Conservation (phyloP, 805 yeast species). For the Yamadazyma ubonensis region DNA sequence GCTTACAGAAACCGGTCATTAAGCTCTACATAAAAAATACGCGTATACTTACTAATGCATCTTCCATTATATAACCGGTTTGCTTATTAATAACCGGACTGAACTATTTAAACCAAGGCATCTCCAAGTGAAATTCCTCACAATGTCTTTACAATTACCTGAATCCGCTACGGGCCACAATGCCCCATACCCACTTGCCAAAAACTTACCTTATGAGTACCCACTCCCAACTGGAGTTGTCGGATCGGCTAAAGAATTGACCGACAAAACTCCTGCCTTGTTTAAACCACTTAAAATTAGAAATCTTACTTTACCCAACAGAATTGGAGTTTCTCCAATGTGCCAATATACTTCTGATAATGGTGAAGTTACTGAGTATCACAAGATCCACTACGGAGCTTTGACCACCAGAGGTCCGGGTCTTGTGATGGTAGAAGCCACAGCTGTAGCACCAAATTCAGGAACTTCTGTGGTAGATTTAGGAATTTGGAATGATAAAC, state of each 20-base stretch:
- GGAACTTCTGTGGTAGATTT: slow-evolving; percentile 44
- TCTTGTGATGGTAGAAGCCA: slow-evolving; percentile 46
- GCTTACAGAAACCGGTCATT: too few relatives aligned
- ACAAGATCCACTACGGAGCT: slow-evolving; percentile 49
- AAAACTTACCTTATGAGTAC: slow-evolving; percentile 12
- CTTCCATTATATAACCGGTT: too few relatives aligned
- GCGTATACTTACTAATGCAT: too few relatives aligned
- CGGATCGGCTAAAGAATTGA: slow-evolving; percentile 11
- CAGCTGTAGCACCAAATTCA: slow-evolving; percentile 41
- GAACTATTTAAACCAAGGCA: too few relatives aligned
- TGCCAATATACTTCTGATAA: slow-evolving; percentile 49
- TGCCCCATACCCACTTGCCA: slow-evolving; percentile 12
- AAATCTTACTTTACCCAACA: slow-evolving; percentile 43
- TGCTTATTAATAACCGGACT: too few relatives aligned
- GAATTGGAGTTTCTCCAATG: slow-evolving; percentile 59
- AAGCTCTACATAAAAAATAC: too few relatives aligned
- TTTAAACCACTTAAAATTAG: slow-evolving; percentile 46
- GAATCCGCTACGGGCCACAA: slow-evolving; percentile 4
- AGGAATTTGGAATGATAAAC: slow-evolving; percentile 53
- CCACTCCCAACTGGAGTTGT: slow-evolving; percentile 13
- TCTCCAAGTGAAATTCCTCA: too few relatives aligned
- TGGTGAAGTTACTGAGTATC: slow-evolving; percentile 46
- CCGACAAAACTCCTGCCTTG: slow-evolving; percentile 29
- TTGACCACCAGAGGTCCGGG: slow-evolving; percentile 52
- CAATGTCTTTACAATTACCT: slow-evolving; percentile 3